These are phyloP conservation scores for Crassisporium funariophilum DNA, from an alignment of 768 basidiomycete genomes.

Conservation along the genomic window DNA sequence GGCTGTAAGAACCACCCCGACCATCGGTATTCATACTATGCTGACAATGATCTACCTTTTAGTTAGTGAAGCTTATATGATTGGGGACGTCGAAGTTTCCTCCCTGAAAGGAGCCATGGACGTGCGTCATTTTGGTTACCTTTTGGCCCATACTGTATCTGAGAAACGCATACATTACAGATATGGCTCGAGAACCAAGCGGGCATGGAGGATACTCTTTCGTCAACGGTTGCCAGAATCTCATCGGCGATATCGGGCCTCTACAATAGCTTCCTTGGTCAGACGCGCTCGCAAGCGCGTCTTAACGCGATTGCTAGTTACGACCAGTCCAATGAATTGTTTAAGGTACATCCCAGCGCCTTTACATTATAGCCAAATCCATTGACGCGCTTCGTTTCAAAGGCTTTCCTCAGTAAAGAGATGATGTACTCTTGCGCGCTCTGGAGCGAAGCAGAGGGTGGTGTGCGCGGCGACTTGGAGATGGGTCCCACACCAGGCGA, in stretches of 20 bases:
- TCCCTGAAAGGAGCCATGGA: constrained; percentile 64
- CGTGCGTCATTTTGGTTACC: constrained; percentile 44
- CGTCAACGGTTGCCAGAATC: constrained; percentile 56
- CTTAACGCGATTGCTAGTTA: constrained; percentile 86
- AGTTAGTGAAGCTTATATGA: constrained; percentile 80
- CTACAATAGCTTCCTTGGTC: constrained; percentile 74
- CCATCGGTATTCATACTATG: constrained; percentile 3
- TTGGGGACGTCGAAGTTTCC: constrained; percentile 65
- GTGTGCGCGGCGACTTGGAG: constrained; percentile 71
- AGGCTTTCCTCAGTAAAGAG: constrained; percentile 82
- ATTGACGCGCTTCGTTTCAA: constrained; percentile 11
- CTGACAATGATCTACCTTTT: constrained; percentile 14
- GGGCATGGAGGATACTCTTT: constrained; percentile 58
- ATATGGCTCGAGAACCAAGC: constrained; percentile 69
- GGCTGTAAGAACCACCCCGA: constrained; percentile 51
- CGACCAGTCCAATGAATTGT: constrained; percentile 89
- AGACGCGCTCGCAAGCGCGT: constrained; percentile 72
- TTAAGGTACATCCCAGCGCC: constrained; percentile 51
- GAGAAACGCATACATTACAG: constrained; percentile 34
- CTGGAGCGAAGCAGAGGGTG: constrained; percentile 80
- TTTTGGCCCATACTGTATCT: constrained; percentile 7
- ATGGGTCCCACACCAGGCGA: constrained; percentile 61
- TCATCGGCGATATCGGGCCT: constrained; percentile 62
- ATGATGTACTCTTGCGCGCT: constrained; percentile 96
- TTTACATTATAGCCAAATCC: constrained; percentile 7